phyloP scores from a whole-genome alignment of 2,329 filamentous ascomycete species.

The Colletotrichum sp. region DNA sequence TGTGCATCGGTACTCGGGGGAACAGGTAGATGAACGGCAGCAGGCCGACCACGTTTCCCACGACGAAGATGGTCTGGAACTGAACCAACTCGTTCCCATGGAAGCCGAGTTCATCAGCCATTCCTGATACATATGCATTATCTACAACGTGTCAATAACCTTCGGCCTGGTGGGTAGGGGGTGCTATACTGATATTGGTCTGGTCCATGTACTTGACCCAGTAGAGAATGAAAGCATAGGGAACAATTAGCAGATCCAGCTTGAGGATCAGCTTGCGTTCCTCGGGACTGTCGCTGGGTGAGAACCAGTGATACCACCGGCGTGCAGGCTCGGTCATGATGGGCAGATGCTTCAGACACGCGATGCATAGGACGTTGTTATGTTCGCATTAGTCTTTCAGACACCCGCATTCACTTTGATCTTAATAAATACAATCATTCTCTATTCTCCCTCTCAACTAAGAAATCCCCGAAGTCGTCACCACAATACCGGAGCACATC shows the following conservation, averaged over 20 bases:
- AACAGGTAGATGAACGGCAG: slow-evolving; percentile 58
- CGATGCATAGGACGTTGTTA: neutral
- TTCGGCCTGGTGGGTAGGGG: too few relatives aligned
- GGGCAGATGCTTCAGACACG: neutral
- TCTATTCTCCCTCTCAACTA: too few relatives aligned
- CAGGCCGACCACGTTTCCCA: slow-evolving; percentile 54
- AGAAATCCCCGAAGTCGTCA: neutral
- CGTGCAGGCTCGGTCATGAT: neutral
- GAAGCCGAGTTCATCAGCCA: slow-evolving; percentile 4
- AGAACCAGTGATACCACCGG: slow-evolving; percentile 46
- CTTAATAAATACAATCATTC: neutral
- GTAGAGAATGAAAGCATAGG: slow-evolving; percentile 59
- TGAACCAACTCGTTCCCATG: slow-evolving; percentile 2
- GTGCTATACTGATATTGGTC: slow-evolving; percentile 51
- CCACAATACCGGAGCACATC: slow-evolving; percentile 1
- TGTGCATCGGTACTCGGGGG: slow-evolving; percentile 50
- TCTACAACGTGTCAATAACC: neutral
- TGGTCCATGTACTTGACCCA: slow-evolving; percentile 64
- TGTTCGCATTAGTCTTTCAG: too few relatives aligned
- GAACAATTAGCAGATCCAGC: slow-evolving; percentile 59
- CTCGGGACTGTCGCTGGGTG: slow-evolving; percentile 50
- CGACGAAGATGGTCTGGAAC: slow-evolving; percentile 19
- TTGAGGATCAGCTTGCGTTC: slow-evolving; percentile 59
- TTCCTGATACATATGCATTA: slow-evolving; percentile 10
- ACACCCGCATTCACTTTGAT: neutral